Evolutionary conservation across 305 asterid genomes (phyloP).

Genomic region (Ilex paraguariensis): DNA sequence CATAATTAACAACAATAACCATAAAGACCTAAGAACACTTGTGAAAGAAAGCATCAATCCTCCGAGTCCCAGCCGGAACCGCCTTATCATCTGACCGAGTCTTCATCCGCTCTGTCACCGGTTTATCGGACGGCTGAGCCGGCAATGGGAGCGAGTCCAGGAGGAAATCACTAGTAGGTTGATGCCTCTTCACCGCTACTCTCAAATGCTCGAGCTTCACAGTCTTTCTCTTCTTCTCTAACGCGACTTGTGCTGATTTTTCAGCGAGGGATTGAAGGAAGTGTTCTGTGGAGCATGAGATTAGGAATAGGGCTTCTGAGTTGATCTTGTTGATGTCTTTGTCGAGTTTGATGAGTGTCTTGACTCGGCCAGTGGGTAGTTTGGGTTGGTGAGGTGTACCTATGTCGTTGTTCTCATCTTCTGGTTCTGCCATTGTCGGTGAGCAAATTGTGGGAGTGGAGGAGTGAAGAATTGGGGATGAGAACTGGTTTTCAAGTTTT

Average conservation of each 20-base stretch:
- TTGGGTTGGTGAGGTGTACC: slow-evolving; percentile 18
- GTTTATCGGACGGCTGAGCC: slow-evolving; percentile 23
- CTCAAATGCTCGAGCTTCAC: slow-evolving; percentile 54
- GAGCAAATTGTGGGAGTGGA: background rate
- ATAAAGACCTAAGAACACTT: slow-evolving; percentile 30
- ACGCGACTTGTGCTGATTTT: slow-evolving; percentile 54
- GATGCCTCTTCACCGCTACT: slow-evolving; percentile 69
- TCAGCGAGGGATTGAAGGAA: slow-evolving; percentile 76
- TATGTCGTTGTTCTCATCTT: slow-evolving; percentile 19
- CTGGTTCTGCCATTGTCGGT: slow-evolving; percentile 33
- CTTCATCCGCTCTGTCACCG: slow-evolving; percentile 28
- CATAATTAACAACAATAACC: no score
- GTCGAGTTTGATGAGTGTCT: slow-evolving; percentile 79
- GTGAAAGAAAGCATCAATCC: slow-evolving; percentile 74
- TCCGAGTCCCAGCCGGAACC: slow-evolving; percentile 53
- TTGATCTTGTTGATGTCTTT: slow-evolving; percentile 69
- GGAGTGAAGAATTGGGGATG: background rate
- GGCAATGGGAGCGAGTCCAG: slow-evolving; percentile 72
- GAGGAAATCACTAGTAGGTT: slow-evolving; percentile 77
- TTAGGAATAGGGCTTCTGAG: slow-evolving; percentile 69
- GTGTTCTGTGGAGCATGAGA: slow-evolving; percentile 77
- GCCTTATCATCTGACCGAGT: slow-evolving; percentile 35
- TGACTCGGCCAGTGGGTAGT: slow-evolving; percentile 66
- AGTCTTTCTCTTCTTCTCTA: slow-evolving; percentile 72
- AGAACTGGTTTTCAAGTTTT: background rate